Evolutionary conservation across 345 rosid genomes (phyloP).

Genomic region (Tarenaya hassleriana): DNA sequence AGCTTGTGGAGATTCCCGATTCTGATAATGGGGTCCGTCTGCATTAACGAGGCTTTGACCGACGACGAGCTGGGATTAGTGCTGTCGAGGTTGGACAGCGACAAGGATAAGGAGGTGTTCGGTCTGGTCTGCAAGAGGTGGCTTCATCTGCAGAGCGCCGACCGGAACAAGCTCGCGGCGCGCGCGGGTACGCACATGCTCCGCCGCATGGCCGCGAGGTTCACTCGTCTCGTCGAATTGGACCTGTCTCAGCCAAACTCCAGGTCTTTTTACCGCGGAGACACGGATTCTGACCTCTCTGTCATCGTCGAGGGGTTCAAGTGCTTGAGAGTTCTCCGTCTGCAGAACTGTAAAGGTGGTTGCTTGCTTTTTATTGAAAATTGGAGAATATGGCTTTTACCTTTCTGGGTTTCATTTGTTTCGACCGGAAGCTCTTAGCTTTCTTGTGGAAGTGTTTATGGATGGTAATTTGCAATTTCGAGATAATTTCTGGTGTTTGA

Average conservation of each 20-base stretch:
- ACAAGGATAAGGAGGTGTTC: conserved; percentile 73
- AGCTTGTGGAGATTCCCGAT: conserved; percentile 2
- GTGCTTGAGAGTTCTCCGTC: conserved; percentile 39
- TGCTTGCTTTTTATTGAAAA: neutral
- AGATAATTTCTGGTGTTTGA: too few species aligned
- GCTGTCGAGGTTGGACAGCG: conserved; percentile 53
- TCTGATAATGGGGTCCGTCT: conserved; percentile 35
- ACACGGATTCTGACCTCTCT: conserved; percentile 76
- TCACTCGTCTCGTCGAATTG: conserved; percentile 57
- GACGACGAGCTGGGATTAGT: conserved; percentile 80
- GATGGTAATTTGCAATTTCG: neutral
- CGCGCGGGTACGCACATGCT: conserved; percentile 97
- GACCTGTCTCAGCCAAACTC: conserved; percentile 92
- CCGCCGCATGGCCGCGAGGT: conserved; percentile 68
- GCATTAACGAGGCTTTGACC: conserved; percentile 63
- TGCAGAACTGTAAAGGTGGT: conserved; percentile 53
- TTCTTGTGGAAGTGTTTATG: neutral
- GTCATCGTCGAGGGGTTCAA: conserved; percentile 54
- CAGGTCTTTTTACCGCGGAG: conserved; percentile 83
- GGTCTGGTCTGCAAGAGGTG: conserved; percentile 92
- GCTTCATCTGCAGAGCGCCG: conserved; percentile 79
- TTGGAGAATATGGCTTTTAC: too few species aligned
- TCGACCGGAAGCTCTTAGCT: too few species aligned
- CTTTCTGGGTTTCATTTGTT: too few species aligned
- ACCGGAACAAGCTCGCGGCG: conserved; percentile 76